Evolutionary conservation across 2,329 filamentous ascomycete species (phyloP).

Genomic region (Zymoseptoria tritici): DNA sequence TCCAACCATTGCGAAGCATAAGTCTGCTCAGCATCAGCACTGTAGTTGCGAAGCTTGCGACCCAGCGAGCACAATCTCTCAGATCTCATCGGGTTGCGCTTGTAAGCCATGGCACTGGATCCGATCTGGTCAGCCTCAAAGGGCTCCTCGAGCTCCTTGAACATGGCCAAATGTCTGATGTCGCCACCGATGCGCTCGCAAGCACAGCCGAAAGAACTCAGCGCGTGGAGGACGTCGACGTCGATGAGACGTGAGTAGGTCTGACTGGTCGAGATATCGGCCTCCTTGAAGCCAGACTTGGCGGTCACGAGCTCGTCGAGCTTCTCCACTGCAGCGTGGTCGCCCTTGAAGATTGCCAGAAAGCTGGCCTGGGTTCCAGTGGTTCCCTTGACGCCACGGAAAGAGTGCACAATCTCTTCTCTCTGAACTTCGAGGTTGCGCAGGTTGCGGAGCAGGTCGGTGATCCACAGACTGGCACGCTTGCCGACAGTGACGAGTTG

Average conservation of each 20-base stretch:
- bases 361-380: slow-evolving; percentile 76
- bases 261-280: slow-evolving; percentile 61
- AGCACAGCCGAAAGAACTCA: slow-evolving; percentile 71
- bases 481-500: slow-evolving; percentile 54
- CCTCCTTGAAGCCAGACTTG: slow-evolving; percentile 57
- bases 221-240: slow-evolving; percentile 69
- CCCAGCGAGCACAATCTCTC: slow-evolving; percentile 55
- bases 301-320: slow-evolving; percentile 57
- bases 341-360: slow-evolving; percentile 58
- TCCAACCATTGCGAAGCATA: slow-evolving; percentile 70
- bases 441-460: slow-evolving; percentile 69
- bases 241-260: slow-evolving; percentile 79
- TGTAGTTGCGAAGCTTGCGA: slow-evolving; percentile 43
- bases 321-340: slow-evolving; percentile 53
- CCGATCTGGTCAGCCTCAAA: slow-evolving; percentile 76
- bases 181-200: slow-evolving; percentile 67
- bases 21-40: slow-evolving; percentile 55
- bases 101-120: slow-evolving; percentile 59
- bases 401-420: slow-evolving; percentile 52
- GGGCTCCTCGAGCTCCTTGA: slow-evolving; percentile 81
- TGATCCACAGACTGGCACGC: slow-evolving; percentile 65
- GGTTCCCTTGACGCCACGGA: slow-evolving; percentile 67
- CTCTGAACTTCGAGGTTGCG: slow-evolving; percentile 63
- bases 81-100: slow-evolving; percentile 53
- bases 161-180: slow-evolving; percentile 63